Evolutionary conservation across 345 rosid genomes (phyloP).

Genomic region (Trapa incisa): DNA sequence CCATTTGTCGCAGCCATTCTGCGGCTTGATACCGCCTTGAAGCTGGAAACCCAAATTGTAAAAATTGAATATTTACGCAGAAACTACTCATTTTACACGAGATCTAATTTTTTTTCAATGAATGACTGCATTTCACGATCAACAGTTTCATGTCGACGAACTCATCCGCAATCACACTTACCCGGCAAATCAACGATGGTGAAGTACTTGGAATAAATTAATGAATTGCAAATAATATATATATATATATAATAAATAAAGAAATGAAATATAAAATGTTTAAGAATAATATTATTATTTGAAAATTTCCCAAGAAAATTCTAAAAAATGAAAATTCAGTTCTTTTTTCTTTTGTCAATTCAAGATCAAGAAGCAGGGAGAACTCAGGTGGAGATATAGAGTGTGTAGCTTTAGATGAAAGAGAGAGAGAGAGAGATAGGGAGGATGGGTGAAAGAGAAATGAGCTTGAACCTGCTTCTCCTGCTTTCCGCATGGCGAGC

Average conservation of each 20-base stretch:
- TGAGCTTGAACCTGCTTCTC: slow-evolving; percentile 63
- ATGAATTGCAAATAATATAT: background rate
- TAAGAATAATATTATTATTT: background rate
- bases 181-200: background rate
- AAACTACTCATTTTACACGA: background rate
- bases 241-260: too few relatives aligned
- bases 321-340: too few relatives aligned
- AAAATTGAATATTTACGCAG: background rate
- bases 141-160: background rate
- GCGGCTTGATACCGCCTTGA: slow-evolving; percentile 71
- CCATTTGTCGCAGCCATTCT: slow-evolving; percentile 87
- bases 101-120: too few relatives aligned
- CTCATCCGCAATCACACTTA: background rate
- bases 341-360: too few relatives aligned
- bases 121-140: background rate
- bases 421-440: background rate
- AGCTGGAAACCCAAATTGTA: slow-evolving; percentile 26
- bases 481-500: slow-evolving; percentile 84
- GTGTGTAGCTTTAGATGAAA: too few relatives aligned
- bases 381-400: too few relatives aligned
- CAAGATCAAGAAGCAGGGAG: too few relatives aligned
- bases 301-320: background rate
- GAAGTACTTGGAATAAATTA: background rate
- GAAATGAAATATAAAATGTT: too few relatives aligned
- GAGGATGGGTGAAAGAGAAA: background rate